Conservation (phyloP, 306 rosid genomes). For the Rosa rugosa region DNA sequence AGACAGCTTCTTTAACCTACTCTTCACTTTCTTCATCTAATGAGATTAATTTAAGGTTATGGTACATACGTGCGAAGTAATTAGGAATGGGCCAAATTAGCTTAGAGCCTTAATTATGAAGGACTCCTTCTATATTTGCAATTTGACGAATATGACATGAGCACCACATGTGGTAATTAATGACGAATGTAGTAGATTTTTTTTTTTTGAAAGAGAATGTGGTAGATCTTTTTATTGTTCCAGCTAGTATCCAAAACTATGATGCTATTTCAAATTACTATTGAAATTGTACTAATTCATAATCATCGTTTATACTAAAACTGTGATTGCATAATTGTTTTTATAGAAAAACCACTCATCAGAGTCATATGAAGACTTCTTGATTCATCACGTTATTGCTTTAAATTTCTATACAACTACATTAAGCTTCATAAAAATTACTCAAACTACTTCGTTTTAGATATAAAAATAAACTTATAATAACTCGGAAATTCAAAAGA, state of each 20-base stretch:
- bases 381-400: too few species aligned
- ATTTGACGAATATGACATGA: neutral
- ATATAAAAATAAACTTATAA: neutral
- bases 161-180: neutral
- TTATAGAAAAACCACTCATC: too few species aligned
- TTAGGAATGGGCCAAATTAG: slow-evolving; percentile 39
- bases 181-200: neutral
- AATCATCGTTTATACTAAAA: too few species aligned
- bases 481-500: neutral
- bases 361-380: too few species aligned
- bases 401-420: neutral
- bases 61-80: slow-evolving; percentile 9
- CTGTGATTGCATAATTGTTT: too few species aligned
- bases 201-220: neutral
- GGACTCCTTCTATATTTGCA: neutral
- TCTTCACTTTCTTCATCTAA: slow-evolving; percentile 27
- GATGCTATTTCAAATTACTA: too few species aligned
- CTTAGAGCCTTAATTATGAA: neutral
- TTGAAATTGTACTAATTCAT: too few species aligned
- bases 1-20: slow-evolving; percentile 81
- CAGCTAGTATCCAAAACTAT: too few species aligned
- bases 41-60: neutral
- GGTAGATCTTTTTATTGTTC: too few species aligned
- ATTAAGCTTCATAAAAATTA: neutral
- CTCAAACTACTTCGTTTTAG: neutral